phyloP scores from a whole-genome alignment of 2,329 filamentous ascomycete genomes.

The Malbranchea zuffiana region DNA sequence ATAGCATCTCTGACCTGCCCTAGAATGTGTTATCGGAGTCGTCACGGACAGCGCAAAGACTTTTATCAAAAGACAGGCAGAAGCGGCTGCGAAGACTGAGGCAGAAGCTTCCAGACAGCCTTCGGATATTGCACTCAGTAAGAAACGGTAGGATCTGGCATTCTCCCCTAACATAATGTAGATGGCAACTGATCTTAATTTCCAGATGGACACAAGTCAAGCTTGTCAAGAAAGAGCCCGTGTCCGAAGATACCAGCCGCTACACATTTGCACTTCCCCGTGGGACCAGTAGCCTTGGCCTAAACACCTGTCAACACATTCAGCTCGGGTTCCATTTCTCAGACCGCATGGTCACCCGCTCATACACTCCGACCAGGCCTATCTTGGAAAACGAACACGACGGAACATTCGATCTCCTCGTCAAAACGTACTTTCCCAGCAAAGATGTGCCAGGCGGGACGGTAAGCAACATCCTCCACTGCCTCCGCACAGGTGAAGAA shows the following conservation, averaged over 20 bases:
- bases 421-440: conserved; percentile 44
- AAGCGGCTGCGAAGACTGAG: conserved; percentile 31
- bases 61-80: conserved; percentile 38
- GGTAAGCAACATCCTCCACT: conserved; percentile 44
- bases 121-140: conserved; percentile 30
- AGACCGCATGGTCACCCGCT: conserved; percentile 42
- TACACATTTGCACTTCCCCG: conserved; percentile 41
- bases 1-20: not conserved
- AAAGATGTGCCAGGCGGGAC: conserved; percentile 42
- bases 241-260: conserved; percentile 37
- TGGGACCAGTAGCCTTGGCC: conserved; percentile 33
- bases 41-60: conserved; percentile 41
- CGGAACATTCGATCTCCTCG: conserved; percentile 39
- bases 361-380: conserved; percentile 43
- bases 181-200: not conserved
- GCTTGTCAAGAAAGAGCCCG: conserved; percentile 26
- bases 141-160: conserved; percentile 16
- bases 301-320: conserved; percentile 44
- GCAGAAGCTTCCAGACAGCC: conserved; percentile 20
- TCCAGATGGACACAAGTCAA: conserved; percentile 37
- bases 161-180: not conserved
- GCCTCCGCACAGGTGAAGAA: conserved; percentile 38
- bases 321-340: conserved; percentile 44
- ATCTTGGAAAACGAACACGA: conserved; percentile 24
- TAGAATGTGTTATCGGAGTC: conserved; percentile 41